Conservation (phyloP, 352 stramenopile genomes). For the Phytophthora pinifolia region DNA sequence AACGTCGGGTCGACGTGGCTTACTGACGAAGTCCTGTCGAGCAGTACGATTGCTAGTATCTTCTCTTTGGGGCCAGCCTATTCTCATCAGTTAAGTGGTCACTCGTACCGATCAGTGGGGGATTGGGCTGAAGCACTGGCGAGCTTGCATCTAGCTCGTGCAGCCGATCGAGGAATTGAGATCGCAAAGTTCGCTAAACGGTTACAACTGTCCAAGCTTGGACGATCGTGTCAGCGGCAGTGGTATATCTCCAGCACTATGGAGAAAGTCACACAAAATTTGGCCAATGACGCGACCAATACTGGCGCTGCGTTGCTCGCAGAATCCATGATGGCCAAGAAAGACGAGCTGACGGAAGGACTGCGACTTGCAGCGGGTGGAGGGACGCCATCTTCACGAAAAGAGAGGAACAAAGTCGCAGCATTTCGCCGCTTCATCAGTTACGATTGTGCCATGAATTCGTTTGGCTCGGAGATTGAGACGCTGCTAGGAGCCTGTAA, state of each 20-base stretch:
- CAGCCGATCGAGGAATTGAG: constrained; percentile 60
- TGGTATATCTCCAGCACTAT: constrained; percentile 32
- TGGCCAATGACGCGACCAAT: constrained; percentile 16
- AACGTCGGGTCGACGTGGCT: constrained; percentile 68
- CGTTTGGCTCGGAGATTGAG: constrained; percentile 68
- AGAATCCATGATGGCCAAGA: constrained; percentile 39
- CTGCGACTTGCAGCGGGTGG: constrained; percentile 27
- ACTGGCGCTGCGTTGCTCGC: constrained; percentile 16
- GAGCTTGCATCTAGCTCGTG: constrained; percentile 53
- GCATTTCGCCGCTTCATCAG: constrained; percentile 62
- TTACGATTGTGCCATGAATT: constrained; percentile 56
- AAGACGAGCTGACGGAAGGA: constrained; percentile 43
- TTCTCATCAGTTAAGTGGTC: constrained; percentile 58
- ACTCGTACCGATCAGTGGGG: constrained; percentile 61
- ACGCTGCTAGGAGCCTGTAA: constrained; percentile 55
- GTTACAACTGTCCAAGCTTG: constrained; percentile 48
- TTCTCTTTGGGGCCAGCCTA: constrained; percentile 72
- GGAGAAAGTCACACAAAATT: constrained; percentile 7
- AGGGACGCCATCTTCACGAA: constrained; percentile 22
- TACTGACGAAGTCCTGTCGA: constrained; percentile 53
- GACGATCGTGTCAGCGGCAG: constrained; percentile 41
- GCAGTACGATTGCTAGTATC: constrained; percentile 50
- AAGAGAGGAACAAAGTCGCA: constrained; percentile 34
- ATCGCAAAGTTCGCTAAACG: constrained; percentile 45
- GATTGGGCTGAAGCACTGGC: constrained; percentile 74